Base-by-base conservation (phyloP, 2,329 filamentous ascomycete genomes). In the Orbilia oligospora region DNA sequence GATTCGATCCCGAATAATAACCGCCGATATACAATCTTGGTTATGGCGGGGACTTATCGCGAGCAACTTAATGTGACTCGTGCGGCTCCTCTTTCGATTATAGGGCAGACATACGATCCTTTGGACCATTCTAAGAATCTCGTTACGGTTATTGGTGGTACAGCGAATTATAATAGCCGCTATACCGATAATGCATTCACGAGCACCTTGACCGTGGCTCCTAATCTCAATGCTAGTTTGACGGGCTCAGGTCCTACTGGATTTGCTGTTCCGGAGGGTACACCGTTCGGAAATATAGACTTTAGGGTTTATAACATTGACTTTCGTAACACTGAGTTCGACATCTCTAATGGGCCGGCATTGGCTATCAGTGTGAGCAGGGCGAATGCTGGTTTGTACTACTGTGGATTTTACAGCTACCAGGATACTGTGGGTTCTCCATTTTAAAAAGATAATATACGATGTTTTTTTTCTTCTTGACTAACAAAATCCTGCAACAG, bases 241-340 rank as follows among this genome's bases (percentile, higher is more conserved):
- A 91, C 90, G 0, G 90, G 90, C 3, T 85, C 86, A 3, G 90
- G 90, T 0, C 86, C 90, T 0, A 90, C 88, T 0, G 90, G 90
- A 0, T 90, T 87, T 81, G 83, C 88, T 0, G 89, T 92, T 0
- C 88, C 90, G 0, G 85, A 83, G 0, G 87, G 85, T 56, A 92
- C 90, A 0, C 89, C 90, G 0, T 91, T 91, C 78, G 90, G 90
- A 1, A 90, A 88, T 81, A 82, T 81, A 0, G 87, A 91, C 82
- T 92, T 92, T 83, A 86, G 90, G 8, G 89, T 87, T 0, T 92
- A 92, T 83, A 92, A 92, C 81, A 84, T 92, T 46, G 88, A 92
- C 81, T 89, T 92, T 80, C 85, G 87, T 20, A 92, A 92, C 81
- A 86, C 88, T 53, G 90, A 86, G 80, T 84, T 85, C 0, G 87